phyloP scores from a whole-genome alignment of 768 basidiomycete genomes.

The Tulasnella sp. region DNA sequence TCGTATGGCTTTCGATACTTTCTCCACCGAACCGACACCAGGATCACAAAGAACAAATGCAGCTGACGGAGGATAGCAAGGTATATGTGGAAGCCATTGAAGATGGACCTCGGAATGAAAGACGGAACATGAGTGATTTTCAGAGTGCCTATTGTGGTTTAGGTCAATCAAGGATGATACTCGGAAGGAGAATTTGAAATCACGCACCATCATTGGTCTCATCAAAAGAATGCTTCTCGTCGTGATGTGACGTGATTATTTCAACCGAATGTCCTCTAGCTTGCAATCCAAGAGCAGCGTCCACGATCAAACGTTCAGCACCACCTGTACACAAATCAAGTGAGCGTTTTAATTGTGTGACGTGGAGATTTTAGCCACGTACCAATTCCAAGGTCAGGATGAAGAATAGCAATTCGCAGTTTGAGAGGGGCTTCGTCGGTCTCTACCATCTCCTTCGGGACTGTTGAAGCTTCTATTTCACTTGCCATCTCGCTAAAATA shows the following conservation, averaged over 20 bases:
- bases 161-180: neutral
- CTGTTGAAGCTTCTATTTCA: too few relatives aligned
- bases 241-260: constrained; percentile 89
- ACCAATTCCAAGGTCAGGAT: constrained; percentile 95
- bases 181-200: neutral
- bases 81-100: constrained; percentile 75
- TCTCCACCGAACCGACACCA: constrained; percentile 26
- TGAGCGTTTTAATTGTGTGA: neutral
- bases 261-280: constrained; percentile 70
- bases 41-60: constrained; percentile 47
- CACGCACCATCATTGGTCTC: constrained; percentile 78
- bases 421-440: too few relatives aligned
- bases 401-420: constrained; percentile 67
- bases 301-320: constrained; percentile 88
- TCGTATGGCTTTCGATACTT: constrained; percentile 50
- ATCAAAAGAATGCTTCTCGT: constrained; percentile 77
- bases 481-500: too few relatives aligned
- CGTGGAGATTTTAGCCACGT: constrained; percentile 10
- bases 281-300: constrained; percentile 84
- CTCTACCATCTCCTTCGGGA: too few relatives aligned
- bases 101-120: constrained; percentile 66
- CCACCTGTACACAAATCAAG: constrained; percentile 45
- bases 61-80: constrained; percentile 83
- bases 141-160: constrained; percentile 49
- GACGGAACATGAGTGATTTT: constrained; percentile 56